Base-by-base conservation (phyloP, 2,329 filamentous ascomycete genomes). In the Biscogniauxia marginata region DNA sequence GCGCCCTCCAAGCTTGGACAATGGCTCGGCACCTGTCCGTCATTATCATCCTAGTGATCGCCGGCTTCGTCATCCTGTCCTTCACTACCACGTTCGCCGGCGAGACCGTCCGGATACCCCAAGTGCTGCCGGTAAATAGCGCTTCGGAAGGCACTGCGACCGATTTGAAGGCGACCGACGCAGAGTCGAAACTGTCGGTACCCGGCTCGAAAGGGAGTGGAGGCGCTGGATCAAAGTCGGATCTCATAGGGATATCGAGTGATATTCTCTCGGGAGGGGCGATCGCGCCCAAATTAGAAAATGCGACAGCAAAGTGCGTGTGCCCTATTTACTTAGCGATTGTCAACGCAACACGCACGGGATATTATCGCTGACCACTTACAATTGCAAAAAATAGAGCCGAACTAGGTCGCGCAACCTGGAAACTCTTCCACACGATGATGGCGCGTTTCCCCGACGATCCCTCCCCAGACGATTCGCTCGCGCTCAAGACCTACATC, bases 201-300 rank as follows among this genome's bases (percentile, higher is more conserved):
- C 20, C 46, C 24, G 49, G n/a, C 20, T 50, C 49, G 16, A 51
- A 52, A 16, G 44, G 49, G 52, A n/a, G 18, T 19, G 22, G 53
- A 56, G 57, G 55, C 30, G 53, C 62, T 50, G 64, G 63, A 54
- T 55, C 58, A 9, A 67, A 65, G 18, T 62, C 77, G 20, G 78
- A 78, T 52, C 65, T 84, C 24, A 71, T 71, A 34, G 63, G 70
- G 24, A 63, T 84, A 23, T 74, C 82, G 1, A 71, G 75, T 22
- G 73, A 73, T 46, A 73, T 88, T 18, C 77, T 91, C 20, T 79
- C 80, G 18, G 89, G 89, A 54, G 84, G 84, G 54, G 87, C 86
- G 3, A 93, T 92, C 66, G 90, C 90, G 50, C 87, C 89, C 1
- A 92, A 91, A 74, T 77, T 95, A 52, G 90, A 90, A 68, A 95